Base-by-base conservation (phyloP, 2,329 filamentous ascomycete species). In the Aspergillus quadricinctus region DNA sequence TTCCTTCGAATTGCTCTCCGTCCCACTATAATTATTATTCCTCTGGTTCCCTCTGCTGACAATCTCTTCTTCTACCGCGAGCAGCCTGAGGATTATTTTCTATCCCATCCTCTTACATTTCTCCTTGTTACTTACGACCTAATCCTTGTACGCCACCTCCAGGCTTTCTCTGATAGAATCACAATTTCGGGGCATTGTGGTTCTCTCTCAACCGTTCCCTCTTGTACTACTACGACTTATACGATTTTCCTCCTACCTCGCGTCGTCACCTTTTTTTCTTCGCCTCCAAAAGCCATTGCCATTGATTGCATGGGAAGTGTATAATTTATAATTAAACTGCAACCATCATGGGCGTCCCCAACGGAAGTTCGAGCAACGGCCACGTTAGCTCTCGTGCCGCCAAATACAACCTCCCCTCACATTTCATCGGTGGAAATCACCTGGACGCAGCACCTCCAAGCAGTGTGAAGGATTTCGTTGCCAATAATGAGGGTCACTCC, bases 371-470 rank as follows among this genome's bases (percentile, higher is more conserved):
- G 48, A 68, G 75, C 62, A 85, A 84, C 68, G 83, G 81, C 70
- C 72, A 77, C 52, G 75, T 77, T 55, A 83, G 82, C 70, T 86
- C 88, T 55, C 92, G 89, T 73, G 85, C 91, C 63, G 87, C 91
- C 66, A 91, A 89, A 78, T 86, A 90, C 80, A 87, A 89, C 64
- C 77, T 99, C 61, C 86, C 92, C 61, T 83, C 91, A 77, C 94
- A 99, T 81, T 99, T 97, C 78, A 96, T 97, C 75, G 94, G 94
- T 69, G 93, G 94, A 63, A 97, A 96, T 80, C 85, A 87, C 72
- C 78, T 99, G 62, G 86, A 86, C 62, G 88, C 88, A 72, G 94
- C 94, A 51, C 78, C 89, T 48, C 84, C 92, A 40, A 88, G 92
- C 74, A 88, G 87, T 70, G 90, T 99, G 61, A 97, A 96, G 83